Evolutionary conservation across 2,329 filamentous ascomycete species (phyloP).

Genomic region (Clarireedia homoeocarpa): DNA sequence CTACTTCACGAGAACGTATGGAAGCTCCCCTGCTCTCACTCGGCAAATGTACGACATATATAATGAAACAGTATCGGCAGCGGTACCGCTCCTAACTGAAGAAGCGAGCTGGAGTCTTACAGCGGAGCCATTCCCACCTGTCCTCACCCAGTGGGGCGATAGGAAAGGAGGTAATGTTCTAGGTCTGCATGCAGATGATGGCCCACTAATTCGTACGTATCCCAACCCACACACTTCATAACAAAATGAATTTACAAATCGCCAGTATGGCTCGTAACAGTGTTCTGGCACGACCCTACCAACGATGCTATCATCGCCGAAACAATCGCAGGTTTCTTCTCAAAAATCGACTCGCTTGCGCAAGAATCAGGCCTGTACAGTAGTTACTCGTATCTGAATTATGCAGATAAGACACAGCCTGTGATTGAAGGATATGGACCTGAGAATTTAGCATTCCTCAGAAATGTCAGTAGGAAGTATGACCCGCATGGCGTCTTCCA

Average conservation of each 20-base stretch:
- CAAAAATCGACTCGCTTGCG: background rate
- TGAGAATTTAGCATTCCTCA: constrained; percentile 31
- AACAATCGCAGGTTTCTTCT: background rate
- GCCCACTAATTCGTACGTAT: background rate
- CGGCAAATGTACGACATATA: constrained; percentile 1
- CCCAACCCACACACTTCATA: background rate
- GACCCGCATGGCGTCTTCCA: constrained; percentile 34
- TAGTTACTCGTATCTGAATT: constrained; percentile 36
- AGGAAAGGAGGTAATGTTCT: constrained; percentile 8
- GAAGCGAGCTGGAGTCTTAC: constrained; percentile 4
- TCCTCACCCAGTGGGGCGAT: constrained; percentile 7
- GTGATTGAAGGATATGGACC: constrained; percentile 36
- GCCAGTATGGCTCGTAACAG: background rate
- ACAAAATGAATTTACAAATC: background rate
- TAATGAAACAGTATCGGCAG: background rate
- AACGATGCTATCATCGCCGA: background rate
- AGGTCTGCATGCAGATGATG: constrained; percentile 6
- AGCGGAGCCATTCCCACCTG: constrained; percentile 8
- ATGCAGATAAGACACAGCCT: constrained; percentile 36
- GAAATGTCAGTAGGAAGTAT: constrained; percentile 28
- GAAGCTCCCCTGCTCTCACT: background rate
- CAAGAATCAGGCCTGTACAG: constrained; percentile 2
- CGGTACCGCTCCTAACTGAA: background rate
- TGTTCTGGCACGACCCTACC: background rate
- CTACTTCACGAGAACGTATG: background rate